Conservation (phyloP, 202 grass and related monocot species). For the Cymbopogon flexuosus region DNA sequence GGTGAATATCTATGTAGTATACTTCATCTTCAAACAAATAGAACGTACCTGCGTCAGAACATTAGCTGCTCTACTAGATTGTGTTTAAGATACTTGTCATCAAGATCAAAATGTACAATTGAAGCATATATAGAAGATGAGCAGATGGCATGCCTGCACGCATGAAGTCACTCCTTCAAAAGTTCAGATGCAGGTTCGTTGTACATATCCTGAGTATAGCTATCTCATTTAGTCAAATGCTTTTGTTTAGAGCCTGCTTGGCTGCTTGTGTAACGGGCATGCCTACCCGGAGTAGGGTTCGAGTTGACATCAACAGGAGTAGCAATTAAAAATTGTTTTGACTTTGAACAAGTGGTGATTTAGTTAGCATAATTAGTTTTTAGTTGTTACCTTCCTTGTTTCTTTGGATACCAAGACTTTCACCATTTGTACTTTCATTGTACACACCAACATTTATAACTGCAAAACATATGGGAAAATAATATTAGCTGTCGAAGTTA, state of each 20-base stretch:
- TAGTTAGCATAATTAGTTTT: neutral
- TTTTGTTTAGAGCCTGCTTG: slow-evolving; percentile 8
- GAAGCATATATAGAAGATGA: neutral
- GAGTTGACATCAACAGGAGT: slow-evolving; percentile 2
- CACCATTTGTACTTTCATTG: no score
- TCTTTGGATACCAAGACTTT: neutral
- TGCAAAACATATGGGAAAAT: no score
- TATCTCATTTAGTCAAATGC: neutral
- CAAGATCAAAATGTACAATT: neutral
- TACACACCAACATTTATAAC: no score
- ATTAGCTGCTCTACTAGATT: slow-evolving; percentile 19
- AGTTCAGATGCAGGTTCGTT: slow-evolving; percentile 18
- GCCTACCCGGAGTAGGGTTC: neutral
- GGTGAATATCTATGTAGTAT: no score
- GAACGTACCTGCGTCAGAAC: neutral
- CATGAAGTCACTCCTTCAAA: neutral
- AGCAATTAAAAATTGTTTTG: neutral
- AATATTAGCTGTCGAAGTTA: no score
- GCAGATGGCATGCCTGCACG: neutral
- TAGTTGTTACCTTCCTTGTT: neutral
- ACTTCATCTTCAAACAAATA: neutral
- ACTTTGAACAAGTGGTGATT: neutral
- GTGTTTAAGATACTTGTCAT: slow-evolving; percentile 17
- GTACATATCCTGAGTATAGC: neutral
- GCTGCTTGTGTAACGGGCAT: slow-evolving; percentile 8